Evolutionary conservation across 768 basidiomycete genomes (phyloP).

Genomic region (Termitomyces sp.): DNA sequence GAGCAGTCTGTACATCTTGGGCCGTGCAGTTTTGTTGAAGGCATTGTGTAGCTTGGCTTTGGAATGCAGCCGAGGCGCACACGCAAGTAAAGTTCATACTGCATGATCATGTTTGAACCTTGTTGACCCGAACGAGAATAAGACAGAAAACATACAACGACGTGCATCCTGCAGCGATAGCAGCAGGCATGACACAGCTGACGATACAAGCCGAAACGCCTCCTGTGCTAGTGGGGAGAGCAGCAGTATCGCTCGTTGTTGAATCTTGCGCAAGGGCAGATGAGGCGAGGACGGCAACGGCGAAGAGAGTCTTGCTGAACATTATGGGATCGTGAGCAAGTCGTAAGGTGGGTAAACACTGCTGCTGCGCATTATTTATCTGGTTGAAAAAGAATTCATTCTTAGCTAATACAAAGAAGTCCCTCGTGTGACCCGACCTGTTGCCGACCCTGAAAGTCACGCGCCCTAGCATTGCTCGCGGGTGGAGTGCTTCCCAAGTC

Average conservation of each 20-base stretch:
- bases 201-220: constrained; percentile 9
- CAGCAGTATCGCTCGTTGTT: background rate
- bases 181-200: constrained; percentile 8
- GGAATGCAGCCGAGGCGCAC: constrained; percentile 15
- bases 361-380: no score
- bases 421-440: no score
- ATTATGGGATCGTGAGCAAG: background rate
- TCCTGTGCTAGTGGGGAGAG: background rate
- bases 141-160: background rate
- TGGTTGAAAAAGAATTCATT: no score
- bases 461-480: no score
- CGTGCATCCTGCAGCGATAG: background rate
- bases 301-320: constrained; percentile 10
- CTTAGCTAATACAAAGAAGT: no score
- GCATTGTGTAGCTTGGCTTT: constrained; percentile 15
- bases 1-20: constrained; percentile 8
- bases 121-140: background rate
- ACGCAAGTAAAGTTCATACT: constrained; percentile 14
- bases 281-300: constrained; percentile 4
- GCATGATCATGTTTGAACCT: background rate
- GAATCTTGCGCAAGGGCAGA: constrained; percentile 3
- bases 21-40: constrained; percentile 10
- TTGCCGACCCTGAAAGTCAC: no score
- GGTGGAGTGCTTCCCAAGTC: no score
- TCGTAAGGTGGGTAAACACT: no score